Evolutionary conservation across 2,329 filamentous ascomycete species (phyloP).

Genomic region (Aspergillus persii): DNA sequence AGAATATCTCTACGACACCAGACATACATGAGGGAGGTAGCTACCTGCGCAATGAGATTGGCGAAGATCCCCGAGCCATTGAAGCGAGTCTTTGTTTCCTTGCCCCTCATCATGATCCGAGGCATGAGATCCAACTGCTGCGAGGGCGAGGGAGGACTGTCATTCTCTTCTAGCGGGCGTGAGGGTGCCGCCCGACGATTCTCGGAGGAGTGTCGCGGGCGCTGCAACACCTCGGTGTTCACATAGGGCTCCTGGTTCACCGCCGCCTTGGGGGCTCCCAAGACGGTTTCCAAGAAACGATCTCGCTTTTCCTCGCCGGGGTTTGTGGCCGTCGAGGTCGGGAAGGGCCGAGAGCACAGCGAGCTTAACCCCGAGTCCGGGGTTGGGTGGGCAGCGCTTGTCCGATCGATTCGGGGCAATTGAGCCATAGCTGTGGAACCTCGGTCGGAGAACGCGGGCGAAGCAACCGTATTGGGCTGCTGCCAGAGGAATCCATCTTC

Average conservation of each 20-base stretch:
- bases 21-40: neutral
- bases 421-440: constrained; percentile 19
- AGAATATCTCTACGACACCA: neutral
- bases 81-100: constrained; percentile 42
- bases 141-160: constrained; percentile 26
- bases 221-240: constrained; percentile 28
- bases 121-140: constrained; percentile 34
- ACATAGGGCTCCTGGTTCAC: constrained; percentile 33
- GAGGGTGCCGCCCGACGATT: constrained; percentile 12
- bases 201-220: constrained; percentile 20
- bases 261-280: constrained; percentile 33
- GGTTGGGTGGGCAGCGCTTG: constrained; percentile 27
- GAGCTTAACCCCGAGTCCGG: constrained; percentile 32
- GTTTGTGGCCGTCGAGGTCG: constrained; percentile 6
- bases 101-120: constrained; percentile 37
- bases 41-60: constrained; percentile 40
- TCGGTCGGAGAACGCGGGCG: constrained; percentile 25
- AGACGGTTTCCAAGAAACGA: constrained; percentile 34
- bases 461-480: constrained; percentile 35
- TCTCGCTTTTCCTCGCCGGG: constrained; percentile 27
- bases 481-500: constrained; percentile 42
- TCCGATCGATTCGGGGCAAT: constrained; percentile 22
- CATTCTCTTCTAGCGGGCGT: constrained; percentile 15
- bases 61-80: constrained; percentile 41
- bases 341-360: constrained; percentile 24